Evolutionary conservation across 1,139 yeast genomes (phyloP).

Genomic region (Saccharomyces hybrid): DNA sequence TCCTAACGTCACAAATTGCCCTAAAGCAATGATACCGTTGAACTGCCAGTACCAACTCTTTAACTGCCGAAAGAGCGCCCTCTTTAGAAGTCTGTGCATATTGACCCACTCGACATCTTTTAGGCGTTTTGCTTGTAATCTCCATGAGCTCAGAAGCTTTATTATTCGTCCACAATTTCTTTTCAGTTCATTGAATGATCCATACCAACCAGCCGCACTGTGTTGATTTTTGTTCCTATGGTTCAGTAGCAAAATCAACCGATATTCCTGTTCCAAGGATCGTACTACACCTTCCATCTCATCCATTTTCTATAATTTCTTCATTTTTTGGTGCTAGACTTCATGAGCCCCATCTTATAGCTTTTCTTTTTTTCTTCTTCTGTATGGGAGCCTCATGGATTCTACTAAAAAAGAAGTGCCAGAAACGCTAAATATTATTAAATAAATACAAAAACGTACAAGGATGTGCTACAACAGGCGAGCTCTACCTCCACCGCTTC

Average conservation of each 20-base stretch:
- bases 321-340: background rate
- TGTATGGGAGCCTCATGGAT: no score
- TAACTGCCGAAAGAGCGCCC: background rate
- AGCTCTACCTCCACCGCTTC: background rate
- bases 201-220: conserved; percentile 72
- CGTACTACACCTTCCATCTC: background rate
- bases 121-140: conserved; percentile 2
- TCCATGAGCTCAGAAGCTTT: conserved; percentile 11
- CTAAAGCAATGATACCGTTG: conserved; percentile 62
- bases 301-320: background rate
- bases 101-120: background rate
- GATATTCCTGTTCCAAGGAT: conserved; percentile 42
- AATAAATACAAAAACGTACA: background rate
- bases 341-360: no score
- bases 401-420: background rate
- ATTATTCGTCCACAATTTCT: conserved; percentile 45
- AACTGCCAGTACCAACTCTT: conserved; percentile 44
- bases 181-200: conserved; percentile 53
- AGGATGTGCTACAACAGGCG: background rate
- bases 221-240: conserved; percentile 76
- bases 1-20: conserved; percentile 73
- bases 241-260: conserved; percentile 52
- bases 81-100: background rate
- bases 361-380: background rate
- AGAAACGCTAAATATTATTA: background rate